Conservation (phyloP, 1,139 yeast genomes). For the Suhomyces wounanorum region DNA sequence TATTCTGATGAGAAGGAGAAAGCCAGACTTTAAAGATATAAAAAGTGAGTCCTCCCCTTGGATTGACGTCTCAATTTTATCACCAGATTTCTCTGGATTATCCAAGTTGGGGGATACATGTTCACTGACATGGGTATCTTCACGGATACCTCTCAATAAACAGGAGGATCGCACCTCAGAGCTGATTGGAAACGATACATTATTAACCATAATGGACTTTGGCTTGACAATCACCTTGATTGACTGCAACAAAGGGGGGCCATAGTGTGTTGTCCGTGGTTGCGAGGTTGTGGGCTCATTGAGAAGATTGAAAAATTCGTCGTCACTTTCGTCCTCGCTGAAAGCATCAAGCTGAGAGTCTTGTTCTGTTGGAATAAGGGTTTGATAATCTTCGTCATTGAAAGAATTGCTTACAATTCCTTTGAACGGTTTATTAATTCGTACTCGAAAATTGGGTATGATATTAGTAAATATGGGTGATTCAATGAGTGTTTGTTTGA, state of each 20-base stretch:
- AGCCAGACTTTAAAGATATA: conserved; percentile 46
- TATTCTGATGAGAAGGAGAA: conserved; percentile 37
- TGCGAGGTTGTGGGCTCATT: neutral
- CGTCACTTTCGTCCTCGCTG: conserved; percentile 38
- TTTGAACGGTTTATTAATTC: conserved; percentile 33
- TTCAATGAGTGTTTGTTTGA: conserved; percentile 39
- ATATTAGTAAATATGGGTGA: conserved; percentile 41
- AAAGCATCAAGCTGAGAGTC: conserved; percentile 46
- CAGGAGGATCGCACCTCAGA: conserved; percentile 42
- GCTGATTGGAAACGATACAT: conserved; percentile 34
- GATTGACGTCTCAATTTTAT: neutral
- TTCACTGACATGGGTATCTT: neutral
- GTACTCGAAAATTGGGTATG: conserved; percentile 36
- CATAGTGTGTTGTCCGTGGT: neutral
- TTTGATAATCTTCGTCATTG: conserved; percentile 45
- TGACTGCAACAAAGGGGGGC: neutral
- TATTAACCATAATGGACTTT: conserved; percentile 39
- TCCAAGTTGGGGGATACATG: neutral
- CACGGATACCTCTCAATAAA: conserved; percentile 29
- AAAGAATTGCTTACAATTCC: conserved; percentile 37
- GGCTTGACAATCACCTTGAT: conserved; percentile 34
- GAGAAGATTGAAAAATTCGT: conserved; percentile 10
- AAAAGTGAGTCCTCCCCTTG: conserved; percentile 43
- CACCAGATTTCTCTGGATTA: conserved; percentile 6
- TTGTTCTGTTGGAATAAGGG: conserved; percentile 36